Percentiles rank a stretch among this genome's conserved stretches.
These are phyloP conservation scores for Chondrus crispus DNA, from an alignment of 23 red algal species.

Conservation along the genomic window DNA sequence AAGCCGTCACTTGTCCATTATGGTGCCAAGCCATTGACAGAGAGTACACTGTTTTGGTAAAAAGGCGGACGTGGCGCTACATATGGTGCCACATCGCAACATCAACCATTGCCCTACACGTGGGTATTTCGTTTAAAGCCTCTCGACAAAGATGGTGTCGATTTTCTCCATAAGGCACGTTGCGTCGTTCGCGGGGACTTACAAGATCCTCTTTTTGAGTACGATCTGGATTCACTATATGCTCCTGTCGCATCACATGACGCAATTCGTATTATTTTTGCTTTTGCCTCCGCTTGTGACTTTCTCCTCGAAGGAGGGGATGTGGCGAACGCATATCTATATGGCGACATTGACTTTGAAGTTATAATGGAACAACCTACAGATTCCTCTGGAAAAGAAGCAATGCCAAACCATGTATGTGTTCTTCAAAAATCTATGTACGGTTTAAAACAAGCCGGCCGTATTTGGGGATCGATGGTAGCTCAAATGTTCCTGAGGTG, in stretches of 20 bases:
- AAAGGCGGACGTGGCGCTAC: not conserved
- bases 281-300: not conserved
- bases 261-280: not conserved
- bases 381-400: not conserved
- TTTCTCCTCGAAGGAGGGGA: not conserved
- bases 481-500: not conserved
- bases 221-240: not conserved
- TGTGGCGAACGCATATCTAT: not conserved
- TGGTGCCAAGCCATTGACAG: constrained; percentile 5
- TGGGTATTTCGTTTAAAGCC: not conserved
- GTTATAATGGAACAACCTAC: not conserved
- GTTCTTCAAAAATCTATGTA: not conserved
- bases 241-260: not conserved
- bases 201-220: not conserved
- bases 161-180: not conserved
- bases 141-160: not conserved
- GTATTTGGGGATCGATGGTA: not conserved
- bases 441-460: not conserved
- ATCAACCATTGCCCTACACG: not conserved
- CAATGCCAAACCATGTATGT: not conserved
- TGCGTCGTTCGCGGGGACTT: not conserved
- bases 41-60: not conserved
- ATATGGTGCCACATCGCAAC: not conserved
- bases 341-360: not conserved
- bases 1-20: not conserved